Evolutionary conservation across 1,284 basidiomycete genomes (phyloP), one percentile per base, ranked within the genome.

Genomic region (Neonothopanus nambi): DNA sequence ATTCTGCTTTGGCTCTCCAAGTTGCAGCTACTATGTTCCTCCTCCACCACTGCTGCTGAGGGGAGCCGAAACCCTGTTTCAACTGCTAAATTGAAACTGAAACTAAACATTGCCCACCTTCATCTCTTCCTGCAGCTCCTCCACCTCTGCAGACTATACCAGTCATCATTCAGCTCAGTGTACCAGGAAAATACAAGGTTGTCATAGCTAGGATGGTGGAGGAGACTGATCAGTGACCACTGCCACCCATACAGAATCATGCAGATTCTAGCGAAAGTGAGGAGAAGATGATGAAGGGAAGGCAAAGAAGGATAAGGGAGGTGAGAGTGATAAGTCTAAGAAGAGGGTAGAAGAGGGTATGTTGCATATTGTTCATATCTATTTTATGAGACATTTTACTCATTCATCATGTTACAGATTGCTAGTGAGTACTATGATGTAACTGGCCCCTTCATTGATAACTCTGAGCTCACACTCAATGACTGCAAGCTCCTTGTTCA

Each of bases 401-500:
- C n/a, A 17, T 30, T 36, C 7, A 36, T 30, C 37, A 45, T 24
- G 3, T 21, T 23, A 55, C 61, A 80, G 76, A 80, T 75, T 4
- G 73, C 75, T 0, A 69, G 80, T 20, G 87, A 90, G 59, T 88
- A 89, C 65, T 99, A 99, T 75, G 95, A 99, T 71, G 78, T 88
- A 18, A 77, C 81, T 1, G 96, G 98, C 71, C 91, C 93, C 0
- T 98, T 98, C 73, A 98, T 99, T 65, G 96, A 99, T 76, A 96
- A 99, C 71, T 93, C 93, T 0, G 95, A 99, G 67, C 80, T 97
- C 51, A 85, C 84, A 18, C 76, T 95, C 38, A 95, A 98, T 71
- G 88, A 95, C 65, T 87, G 94, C 1, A 93, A 90, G 2, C 92
- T 85, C 71, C 91, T 93, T 64, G 92, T 90, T n/a, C 88, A 94